Percentiles rank a stretch among this genome's conserved stretches.
Evolutionary conservation across 2,329 filamentous ascomycete species (phyloP).

Genomic region (Colletotrichum phormii): DNA sequence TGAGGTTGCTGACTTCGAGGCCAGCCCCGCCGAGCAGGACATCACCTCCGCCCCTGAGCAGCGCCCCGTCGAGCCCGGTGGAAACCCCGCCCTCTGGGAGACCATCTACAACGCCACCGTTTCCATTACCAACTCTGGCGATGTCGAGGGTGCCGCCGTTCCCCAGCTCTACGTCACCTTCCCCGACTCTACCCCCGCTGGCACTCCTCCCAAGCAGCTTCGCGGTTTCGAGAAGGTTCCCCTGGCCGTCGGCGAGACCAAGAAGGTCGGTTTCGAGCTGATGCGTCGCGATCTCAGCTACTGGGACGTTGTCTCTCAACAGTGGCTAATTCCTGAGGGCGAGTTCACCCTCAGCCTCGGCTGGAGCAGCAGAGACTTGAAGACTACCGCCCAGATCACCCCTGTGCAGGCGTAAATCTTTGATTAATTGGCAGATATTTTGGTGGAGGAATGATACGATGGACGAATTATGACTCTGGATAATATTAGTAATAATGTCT

Average conservation of each 20-base stretch:
- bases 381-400: conserved; percentile 28
- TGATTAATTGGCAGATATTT: not conserved
- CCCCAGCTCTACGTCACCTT: conserved; percentile 67
- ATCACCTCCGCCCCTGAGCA: conserved; percentile 45
- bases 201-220: conserved; percentile 61
- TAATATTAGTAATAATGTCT: conserved; percentile 35
- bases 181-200: conserved; percentile 49
- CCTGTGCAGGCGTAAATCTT: conserved; percentile 24
- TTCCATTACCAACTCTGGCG: conserved; percentile 63
- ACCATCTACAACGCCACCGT: conserved; percentile 60
- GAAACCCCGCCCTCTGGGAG: conserved; percentile 66
- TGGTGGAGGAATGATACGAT: not conserved
- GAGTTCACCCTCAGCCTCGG: conserved; percentile 46
- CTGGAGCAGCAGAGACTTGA: conserved; percentile 43
- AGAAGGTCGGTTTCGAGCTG: conserved; percentile 57
- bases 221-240: conserved; percentile 64
- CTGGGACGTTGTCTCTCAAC: conserved; percentile 57
- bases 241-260: conserved; percentile 54
- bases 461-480: conserved; percentile 27
- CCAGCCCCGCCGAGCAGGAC: conserved; percentile 36
- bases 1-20: conserved; percentile 53
- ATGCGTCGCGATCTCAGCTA: conserved; percentile 60
- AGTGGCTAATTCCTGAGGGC: conserved; percentile 52
- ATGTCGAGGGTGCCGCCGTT: conserved; percentile 59
- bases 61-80: conserved; percentile 58